Evolutionary conservation across 2,329 filamentous ascomycete species (phyloP), one percentile per base, ranked within the genome.

Genomic region (Colletotrichum cuscutae): DNA sequence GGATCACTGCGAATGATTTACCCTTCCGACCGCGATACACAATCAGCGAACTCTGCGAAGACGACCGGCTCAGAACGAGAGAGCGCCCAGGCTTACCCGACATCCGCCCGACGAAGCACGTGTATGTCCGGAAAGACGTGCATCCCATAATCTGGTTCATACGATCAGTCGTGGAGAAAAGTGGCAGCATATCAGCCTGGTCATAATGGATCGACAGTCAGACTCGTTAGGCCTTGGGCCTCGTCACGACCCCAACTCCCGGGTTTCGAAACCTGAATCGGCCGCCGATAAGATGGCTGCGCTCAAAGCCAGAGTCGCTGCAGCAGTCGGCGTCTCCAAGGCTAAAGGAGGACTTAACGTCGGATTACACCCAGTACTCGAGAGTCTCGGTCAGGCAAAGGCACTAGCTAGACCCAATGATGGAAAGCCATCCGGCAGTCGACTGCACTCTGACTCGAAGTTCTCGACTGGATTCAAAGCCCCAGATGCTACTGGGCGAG

Each of bases 231-330:
- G 88, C 68, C 84, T 91, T n/a, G 88, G 86, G 32, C 88, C 89
- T 71, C 88, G 87, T 59, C 87, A 88, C 77, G 89, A 91, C 81
- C 79, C 82, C 54, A 81, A 86, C 5, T 88, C 87, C 28, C 85
- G 89, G 73, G 82, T 91, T 37, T 86, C 89, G 78, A 87, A 91
- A 77, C 77, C 87, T 59, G 85, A 90, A 75, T 87, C 89, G 22
- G 85, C 89, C 75, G 87, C 92, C 79, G 87, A 94, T 82, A 87
- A 90, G 75, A 86, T 96, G 76, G 94, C 94, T 60, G 92, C 93
- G 56, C 88, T 97, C 79, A 95, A 93, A 81, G 94, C 94, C 28
- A 89, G 94, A 77, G 93, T 97, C 13, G 93, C 93, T 60, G 93
- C 93, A 62, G 93, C 94, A 65, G 93, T 94, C 59, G 89, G 86